Conservation (phyloP, 2,329 filamentous ascomycete genomes). For the Cryphonectria radicalis region DNA sequence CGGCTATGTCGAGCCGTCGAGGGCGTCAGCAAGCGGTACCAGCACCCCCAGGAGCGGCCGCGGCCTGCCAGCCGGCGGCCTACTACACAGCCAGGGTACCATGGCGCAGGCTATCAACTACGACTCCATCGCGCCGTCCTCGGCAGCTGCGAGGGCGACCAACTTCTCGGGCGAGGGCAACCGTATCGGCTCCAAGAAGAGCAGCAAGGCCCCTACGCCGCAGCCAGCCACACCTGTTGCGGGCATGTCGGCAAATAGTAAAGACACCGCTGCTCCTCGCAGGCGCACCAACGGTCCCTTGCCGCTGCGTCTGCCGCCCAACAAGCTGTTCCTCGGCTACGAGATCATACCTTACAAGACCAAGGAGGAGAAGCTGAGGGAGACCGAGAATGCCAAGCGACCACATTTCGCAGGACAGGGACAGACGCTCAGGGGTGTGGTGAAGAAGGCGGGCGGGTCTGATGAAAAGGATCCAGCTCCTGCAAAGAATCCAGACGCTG, state of each 20-base stretch:
- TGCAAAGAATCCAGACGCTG: constrained; percentile 47
- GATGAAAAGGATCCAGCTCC: constrained; percentile 52
- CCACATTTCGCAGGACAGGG: constrained; percentile 85
- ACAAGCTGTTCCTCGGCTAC: constrained; percentile 97
- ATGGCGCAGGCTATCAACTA: constrained; percentile 99
- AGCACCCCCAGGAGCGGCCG: constrained; percentile 77
- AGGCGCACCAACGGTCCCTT: constrained; percentile 76
- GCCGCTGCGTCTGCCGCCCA: constrained; percentile 80
- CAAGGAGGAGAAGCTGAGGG: constrained; percentile 70
- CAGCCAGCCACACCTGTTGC: constrained; percentile 75
- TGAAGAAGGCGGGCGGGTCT: constrained; percentile 70
- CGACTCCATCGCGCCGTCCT: constrained; percentile 80
- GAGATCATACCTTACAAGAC: constrained; percentile 88
- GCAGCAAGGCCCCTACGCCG: constrained; percentile 73
- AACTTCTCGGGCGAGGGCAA: constrained; percentile 83
- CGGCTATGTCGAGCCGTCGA: constrained; percentile 88
- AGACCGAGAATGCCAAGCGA: constrained; percentile 65
- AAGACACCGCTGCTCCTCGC: constrained; percentile 41
- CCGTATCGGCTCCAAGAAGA: constrained; percentile 81
- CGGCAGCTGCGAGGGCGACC: constrained; percentile 69
- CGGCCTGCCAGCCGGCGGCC: constrained; percentile 70
- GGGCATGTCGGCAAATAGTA: constrained; percentile 53
- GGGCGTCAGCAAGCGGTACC: constrained; percentile 69
- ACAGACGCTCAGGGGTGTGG: constrained; percentile 72
- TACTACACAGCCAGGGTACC: constrained; percentile 81